Evolutionary conservation across 345 rosid genomes (phyloP).

Genomic region (Populus euphratica): DNA sequence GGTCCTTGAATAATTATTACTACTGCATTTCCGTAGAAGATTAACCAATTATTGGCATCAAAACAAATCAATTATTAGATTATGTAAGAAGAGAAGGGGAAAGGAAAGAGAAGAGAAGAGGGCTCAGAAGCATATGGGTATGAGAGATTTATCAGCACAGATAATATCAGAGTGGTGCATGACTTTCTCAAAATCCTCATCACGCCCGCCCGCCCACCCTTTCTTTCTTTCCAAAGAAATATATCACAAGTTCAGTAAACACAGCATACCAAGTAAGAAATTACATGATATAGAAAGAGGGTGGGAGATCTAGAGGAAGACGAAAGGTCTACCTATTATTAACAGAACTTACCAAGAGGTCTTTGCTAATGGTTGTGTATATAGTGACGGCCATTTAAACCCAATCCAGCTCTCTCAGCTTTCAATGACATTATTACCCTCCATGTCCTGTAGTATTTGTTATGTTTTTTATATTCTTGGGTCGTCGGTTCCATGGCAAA

Average conservation of each 20-base stretch:
- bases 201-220: slow-evolving; percentile 29
- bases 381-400: neutral
- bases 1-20: neutral
- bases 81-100: neutral
- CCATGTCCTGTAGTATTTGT: too few species aligned
- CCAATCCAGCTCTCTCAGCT: neutral
- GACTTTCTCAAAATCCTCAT: slow-evolving; percentile 45
- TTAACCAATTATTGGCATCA: neutral
- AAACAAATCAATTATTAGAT: neutral
- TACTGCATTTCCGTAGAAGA: neutral
- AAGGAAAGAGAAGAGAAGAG: neutral
- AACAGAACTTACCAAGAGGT: too few species aligned
- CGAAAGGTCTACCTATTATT: too few species aligned
- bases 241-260: too few species aligned
- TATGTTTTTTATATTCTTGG: too few species aligned
- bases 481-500: neutral
- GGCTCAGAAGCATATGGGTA: slow-evolving; percentile 55
- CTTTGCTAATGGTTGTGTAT: too few species aligned
- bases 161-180: slow-evolving; percentile 59
- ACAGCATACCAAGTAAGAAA: too few species aligned
- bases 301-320: too few species aligned
- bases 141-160: slow-evolving; percentile 50
- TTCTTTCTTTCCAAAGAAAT: too few species aligned
- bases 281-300: too few species aligned
- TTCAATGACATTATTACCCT: neutral